A percentile compares a stretch with the other conserved stretches of the same genome.
Evolutionary conservation across 805 yeast genomes (phyloP).

Genomic region (Candida manassasensis): DNA sequence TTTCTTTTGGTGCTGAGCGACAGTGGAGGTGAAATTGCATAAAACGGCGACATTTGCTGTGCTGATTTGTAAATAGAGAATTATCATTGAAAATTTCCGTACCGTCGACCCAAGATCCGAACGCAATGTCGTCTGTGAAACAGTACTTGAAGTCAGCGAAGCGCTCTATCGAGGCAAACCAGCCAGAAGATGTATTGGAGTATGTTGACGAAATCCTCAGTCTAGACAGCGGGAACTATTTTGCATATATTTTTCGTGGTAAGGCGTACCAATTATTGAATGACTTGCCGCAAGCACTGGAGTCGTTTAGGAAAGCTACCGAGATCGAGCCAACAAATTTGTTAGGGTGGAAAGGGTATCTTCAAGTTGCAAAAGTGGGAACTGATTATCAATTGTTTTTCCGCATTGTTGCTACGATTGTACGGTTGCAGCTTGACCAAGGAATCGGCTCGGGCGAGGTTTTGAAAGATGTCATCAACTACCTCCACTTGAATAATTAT

Average conservation of each 20-base stretch:
- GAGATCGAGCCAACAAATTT: conserved; percentile 45
- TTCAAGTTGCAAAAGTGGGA: conserved; percentile 38
- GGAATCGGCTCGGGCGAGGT: conserved; percentile 47
- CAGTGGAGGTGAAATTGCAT: too few species aligned
- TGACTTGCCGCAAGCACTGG: conserved; percentile 34
- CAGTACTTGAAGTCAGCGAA: conserved; percentile 36
- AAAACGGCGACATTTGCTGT: too few species aligned
- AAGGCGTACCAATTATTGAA: conserved; percentile 53
- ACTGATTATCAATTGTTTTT: conserved; percentile 45
- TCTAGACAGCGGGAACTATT: conserved; percentile 52
- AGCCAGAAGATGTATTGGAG: conserved; percentile 59
- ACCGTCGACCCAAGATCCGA: too few species aligned
- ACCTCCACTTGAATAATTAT: conserved; percentile 34
- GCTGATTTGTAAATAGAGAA: too few species aligned
- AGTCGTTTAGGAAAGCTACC: conserved; percentile 47
- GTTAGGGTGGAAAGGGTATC: conserved; percentile 79
- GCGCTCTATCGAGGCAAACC: conserved; percentile 47
- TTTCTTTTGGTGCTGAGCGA: too few species aligned
- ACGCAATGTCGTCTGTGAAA: conserved; percentile 21
- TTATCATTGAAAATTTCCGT: too few species aligned
- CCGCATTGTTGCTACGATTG: conserved; percentile 39
- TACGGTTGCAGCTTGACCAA: conserved; percentile 32
- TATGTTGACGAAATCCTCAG: conserved; percentile 52
- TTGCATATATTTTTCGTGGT: conserved; percentile 68
- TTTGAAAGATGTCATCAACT: conserved; percentile 42